Conservation (phyloP, 192 early-diverging fungal species). For the Mortierella hygrophila region DNA sequence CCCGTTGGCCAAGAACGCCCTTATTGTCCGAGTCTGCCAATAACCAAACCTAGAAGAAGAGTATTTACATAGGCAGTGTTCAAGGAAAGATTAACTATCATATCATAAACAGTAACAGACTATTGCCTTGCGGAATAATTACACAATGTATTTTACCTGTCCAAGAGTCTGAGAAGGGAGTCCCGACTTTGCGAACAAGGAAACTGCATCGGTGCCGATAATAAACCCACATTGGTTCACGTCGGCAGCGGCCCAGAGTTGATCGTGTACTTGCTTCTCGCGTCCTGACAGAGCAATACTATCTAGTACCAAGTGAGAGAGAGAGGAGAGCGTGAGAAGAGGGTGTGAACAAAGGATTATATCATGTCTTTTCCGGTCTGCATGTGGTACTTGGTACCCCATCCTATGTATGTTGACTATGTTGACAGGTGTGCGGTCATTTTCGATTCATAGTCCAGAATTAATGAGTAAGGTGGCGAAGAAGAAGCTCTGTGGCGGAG, state of each 20-base stretch:
- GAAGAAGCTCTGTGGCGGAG: too few species aligned
- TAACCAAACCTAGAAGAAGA: slow-evolving; percentile 80
- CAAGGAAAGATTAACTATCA: not conserved
- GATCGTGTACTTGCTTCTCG: slow-evolving; percentile 70
- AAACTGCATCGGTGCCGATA: slow-evolving; percentile 75
- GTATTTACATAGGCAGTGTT: not conserved
- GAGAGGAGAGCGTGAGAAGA: not conserved
- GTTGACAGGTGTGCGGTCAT: too few species aligned
- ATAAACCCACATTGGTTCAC: slow-evolving; percentile 71
- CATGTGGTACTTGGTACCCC: too few species aligned
- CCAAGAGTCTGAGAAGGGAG: slow-evolving; percentile 70
- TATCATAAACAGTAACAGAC: too few species aligned
- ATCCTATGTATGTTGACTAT: too few species aligned
- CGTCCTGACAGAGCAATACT: slow-evolving; percentile 63
- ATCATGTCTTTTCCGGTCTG: too few species aligned
- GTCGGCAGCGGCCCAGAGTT: slow-evolving; percentile 74
- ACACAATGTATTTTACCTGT: slow-evolving; percentile 52
- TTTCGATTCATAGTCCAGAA: too few species aligned
- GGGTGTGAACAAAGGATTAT: too few species aligned
- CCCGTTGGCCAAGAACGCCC: slow-evolving; percentile 78
- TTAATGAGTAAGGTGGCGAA: too few species aligned
- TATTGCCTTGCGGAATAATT: too few species aligned
- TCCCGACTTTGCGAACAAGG: slow-evolving; percentile 80
- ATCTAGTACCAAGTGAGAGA: not conserved
- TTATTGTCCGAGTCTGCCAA: slow-evolving; percentile 82